Base-by-base conservation (phyloP, 148 eudicot species). In the Heliamphora exappendiculata region DNA sequence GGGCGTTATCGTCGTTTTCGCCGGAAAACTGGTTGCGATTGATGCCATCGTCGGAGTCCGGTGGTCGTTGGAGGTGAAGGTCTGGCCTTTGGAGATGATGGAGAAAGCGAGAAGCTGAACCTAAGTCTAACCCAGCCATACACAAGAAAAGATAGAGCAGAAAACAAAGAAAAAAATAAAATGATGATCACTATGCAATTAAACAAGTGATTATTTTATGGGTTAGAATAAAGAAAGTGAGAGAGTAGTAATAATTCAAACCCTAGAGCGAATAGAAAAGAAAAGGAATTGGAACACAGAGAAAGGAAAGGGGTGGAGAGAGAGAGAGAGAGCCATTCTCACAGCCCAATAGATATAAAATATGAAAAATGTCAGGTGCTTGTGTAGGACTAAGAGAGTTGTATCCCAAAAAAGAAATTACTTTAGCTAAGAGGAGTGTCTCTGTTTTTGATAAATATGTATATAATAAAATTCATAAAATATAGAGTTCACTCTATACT, bases 71-170 rank as follows among this genome's bases (percentile, higher is more conserved):
- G 79, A 84, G 87, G 64, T 84, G 89, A 53, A 81, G 86, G 58
- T 78, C 81, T 24, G 85, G 81, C 42, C 85, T 77, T 55, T 85
- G 86, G 73, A 81, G 86, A 65, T 82, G 87, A 33, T 83, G 76
- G 53, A 82, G 68, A 76, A 84, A 84, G 76, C 70, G 84, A 73
- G 84, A 80, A 64, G 88, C 64, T 5, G 88, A 78, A 58, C 82
- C 76, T 13, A 86, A 73, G 79, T 86, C 87, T 67, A 86, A 82
- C 29, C 82, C 87, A 75, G 89, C 85, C 89, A 86, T 86, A 72
- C 17, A 78, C 74, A 74, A 79, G 33, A 63, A 76, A 47, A 70
- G 79, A 63, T 75, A 74, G 78, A 81, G 76, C 74, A 82, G 76
- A 79, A 73, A 79, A 65, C 42, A 70, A 69, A 19, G 64, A 68